These are phyloP conservation scores for Bryoglossum gracile DNA, from an alignment of 495 filamentous ascomycete species.

Conservation along the genomic window DNA sequence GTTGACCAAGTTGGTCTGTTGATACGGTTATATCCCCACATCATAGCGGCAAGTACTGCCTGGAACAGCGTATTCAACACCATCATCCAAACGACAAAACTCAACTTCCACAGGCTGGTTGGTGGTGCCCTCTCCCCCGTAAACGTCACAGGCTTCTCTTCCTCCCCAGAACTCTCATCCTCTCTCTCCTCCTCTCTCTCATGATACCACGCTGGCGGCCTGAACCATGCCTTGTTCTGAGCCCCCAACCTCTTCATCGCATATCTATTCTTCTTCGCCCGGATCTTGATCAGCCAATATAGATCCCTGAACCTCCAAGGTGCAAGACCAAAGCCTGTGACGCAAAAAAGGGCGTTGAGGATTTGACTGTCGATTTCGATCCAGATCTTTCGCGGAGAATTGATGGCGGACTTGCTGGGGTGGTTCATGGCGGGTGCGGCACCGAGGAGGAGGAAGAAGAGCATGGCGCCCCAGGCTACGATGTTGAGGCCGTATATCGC, in stretches of 20 bases:
- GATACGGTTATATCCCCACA: conserved; percentile 72
- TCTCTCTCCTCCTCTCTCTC: too few relatives aligned
- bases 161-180: too few relatives aligned
- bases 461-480: conserved; percentile 85
- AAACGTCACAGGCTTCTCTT: conserved; percentile 37
- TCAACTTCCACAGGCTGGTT: conserved; percentile 65
- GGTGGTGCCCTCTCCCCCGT: conserved; percentile 59
- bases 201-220: conserved; percentile 35
- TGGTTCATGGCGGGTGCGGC: conserved; percentile 73
- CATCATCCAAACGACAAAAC: conserved; percentile 70
- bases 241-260: conserved; percentile 54
- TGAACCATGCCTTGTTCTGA: conserved; percentile 64
- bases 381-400: conserved; percentile 68
- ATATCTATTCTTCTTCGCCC: conserved; percentile 38
- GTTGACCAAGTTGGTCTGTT: conserved; percentile 67
- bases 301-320: conserved; percentile 81
- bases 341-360: conserved; percentile 77
- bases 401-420: conserved; percentile 41
- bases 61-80: conserved; percentile 72
- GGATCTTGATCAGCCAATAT: conserved; percentile 59
- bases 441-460: conserved; percentile 76
- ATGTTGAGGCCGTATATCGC: conserved; percentile 74
- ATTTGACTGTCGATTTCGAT: conserved; percentile 81
- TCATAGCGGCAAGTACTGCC: conserved; percentile 58
- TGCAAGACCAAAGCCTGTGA: conserved; percentile 74